phyloP scores from a whole-genome alignment of 345 rosid species.

The Clarkia xantiana region DNA sequence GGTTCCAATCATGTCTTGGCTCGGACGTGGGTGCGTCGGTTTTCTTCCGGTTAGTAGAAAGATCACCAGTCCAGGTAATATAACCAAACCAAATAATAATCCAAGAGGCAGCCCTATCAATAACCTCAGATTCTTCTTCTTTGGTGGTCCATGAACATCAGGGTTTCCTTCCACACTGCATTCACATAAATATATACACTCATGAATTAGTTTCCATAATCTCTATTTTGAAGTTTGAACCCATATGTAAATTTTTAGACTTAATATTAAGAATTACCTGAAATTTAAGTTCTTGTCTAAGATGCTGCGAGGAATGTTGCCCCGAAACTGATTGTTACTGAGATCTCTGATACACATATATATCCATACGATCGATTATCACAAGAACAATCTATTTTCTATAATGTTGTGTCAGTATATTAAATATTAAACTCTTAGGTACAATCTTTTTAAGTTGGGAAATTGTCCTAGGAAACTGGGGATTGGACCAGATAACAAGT shows the following conservation, averaged over 20 bases:
- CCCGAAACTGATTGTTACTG: constrained; percentile 4
- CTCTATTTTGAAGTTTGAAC: not conserved
- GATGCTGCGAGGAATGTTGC: constrained; percentile 4
- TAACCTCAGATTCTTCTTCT: constrained; percentile 3
- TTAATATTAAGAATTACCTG: no score
- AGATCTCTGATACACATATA: not conserved
- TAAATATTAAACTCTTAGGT: not conserved
- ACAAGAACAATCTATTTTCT: no score
- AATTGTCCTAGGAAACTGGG: constrained; percentile 8
- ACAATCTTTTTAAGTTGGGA: constrained; percentile 5
- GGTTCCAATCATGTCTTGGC: not conserved
- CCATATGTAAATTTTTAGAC: not conserved
- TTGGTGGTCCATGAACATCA: not conserved
- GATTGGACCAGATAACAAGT: constrained; percentile 5
- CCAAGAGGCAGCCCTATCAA: constrained; percentile 1
- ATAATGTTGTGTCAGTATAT: no score
- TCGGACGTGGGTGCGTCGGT: not conserved
- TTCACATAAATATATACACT: no score
- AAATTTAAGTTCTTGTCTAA: not conserved
- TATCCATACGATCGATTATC: no score
- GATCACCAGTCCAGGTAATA: not conserved
- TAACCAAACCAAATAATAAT: not conserved
- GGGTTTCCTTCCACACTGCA: constrained; percentile 4
- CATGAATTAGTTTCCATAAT: no score
- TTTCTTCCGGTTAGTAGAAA: not conserved